Conservation (phyloP, 805 yeast genomes). For the Pichia insulana region DNA sequence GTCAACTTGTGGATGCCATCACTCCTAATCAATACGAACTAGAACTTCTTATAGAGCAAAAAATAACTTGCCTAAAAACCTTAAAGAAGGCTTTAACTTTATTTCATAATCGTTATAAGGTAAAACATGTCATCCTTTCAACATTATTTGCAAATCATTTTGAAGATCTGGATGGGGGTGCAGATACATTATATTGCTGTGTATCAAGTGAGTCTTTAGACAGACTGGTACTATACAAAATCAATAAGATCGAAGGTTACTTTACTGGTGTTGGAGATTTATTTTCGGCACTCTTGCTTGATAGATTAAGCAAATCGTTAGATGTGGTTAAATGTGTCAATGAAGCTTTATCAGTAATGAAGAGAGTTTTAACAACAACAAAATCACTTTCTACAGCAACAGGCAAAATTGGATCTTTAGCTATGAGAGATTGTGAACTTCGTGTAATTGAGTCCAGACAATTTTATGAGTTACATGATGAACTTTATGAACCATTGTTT, state of each 20-base stretch:
- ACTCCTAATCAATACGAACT: constrained; percentile 92
- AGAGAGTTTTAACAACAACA: constrained; percentile 41
- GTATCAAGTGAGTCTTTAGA: constrained; percentile 30
- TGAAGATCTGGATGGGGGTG: constrained; percentile 9
- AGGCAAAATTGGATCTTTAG: constrained; percentile 49
- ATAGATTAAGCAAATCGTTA: constrained; percentile 37
- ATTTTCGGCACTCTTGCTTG: constrained; percentile 71
- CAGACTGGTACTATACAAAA: constrained; percentile 31
- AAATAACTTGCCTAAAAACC: constrained; percentile 31
- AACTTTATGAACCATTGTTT: constrained; percentile 6
- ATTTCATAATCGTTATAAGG: constrained; percentile 40
- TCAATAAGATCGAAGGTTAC: constrained; percentile 64
- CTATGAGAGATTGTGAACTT: constrained; percentile 68
- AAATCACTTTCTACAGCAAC: constrained; percentile 29
- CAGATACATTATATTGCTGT: constrained; percentile 32
- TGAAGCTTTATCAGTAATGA: constrained; percentile 51
- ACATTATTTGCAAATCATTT: constrained; percentile 32
- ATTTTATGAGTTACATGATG: constrained; percentile 13
- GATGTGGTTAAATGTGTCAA: constrained; percentile 33
- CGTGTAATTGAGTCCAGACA: constrained; percentile 55
- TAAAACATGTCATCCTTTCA: constrained; percentile 60
- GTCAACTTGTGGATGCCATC: constrained; percentile 52
- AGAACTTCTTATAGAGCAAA: constrained; percentile 45
- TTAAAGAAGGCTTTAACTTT: constrained; percentile 38
- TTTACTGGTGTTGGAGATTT: constrained; percentile 95